Evolutionary conservation across 2,329 filamentous ascomycete genomes (phyloP).

Genomic region (Sordariomycetes sp.): DNA sequence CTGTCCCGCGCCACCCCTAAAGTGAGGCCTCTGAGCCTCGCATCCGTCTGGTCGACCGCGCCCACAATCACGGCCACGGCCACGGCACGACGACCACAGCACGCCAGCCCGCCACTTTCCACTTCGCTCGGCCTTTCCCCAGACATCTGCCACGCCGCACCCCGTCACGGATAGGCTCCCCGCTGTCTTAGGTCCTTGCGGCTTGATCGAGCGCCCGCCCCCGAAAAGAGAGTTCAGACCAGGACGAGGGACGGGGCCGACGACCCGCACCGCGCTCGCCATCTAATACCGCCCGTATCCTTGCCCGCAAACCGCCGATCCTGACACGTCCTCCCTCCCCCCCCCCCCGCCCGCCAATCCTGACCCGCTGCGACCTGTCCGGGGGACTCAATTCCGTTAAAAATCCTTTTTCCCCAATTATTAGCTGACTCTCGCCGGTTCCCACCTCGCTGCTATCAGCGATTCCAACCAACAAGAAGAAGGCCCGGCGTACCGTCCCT

Average conservation of each 20-base stretch:
- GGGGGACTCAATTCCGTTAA: background rate
- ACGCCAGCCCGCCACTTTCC: background rate
- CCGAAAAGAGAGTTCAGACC: background rate
- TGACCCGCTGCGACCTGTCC: background rate
- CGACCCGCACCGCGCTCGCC: background rate
- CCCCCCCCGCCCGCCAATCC: background rate
- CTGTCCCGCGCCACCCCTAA: background rate
- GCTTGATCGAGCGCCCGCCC: background rate
- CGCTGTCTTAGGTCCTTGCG: background rate
- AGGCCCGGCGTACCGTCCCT: background rate
- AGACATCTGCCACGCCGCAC: background rate
- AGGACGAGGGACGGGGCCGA: background rate
- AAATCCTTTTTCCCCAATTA: background rate
- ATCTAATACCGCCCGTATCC: background rate
- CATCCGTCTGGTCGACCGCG: constrained; percentile 2
- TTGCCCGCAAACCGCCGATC: background rate
- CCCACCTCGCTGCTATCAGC: background rate
- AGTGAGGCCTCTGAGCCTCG: constrained; percentile 1
- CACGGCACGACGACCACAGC: background rate
- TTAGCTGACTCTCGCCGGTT: background rate
- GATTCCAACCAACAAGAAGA: background rate
- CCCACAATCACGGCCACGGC: background rate
- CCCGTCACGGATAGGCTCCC: background rate
- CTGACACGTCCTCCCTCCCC: background rate
- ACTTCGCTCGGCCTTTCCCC: background rate